These are phyloP conservation scores for Cryptosporidium parvum DNA, from an alignment of 169 alveolate species.

Conservation along the genomic window DNA sequence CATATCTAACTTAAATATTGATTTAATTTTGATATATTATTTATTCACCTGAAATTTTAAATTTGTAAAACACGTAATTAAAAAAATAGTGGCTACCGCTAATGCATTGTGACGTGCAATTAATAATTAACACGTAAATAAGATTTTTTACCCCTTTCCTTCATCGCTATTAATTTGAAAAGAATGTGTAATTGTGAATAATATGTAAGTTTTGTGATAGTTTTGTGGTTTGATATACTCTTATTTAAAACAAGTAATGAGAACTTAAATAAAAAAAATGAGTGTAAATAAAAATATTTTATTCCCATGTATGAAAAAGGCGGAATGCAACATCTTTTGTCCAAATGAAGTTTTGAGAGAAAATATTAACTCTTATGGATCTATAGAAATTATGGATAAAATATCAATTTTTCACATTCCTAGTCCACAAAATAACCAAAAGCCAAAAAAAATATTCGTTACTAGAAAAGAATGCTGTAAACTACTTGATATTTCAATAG, in stretches of 20 bases:
- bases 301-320: slow-evolving; percentile 22
- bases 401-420: slow-evolving; percentile 48
- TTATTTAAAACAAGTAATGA: neutral
- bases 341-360: neutral
- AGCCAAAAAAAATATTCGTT: slow-evolving; percentile 35
- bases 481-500: slow-evolving; percentile 44
- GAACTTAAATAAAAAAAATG: neutral
- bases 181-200: neutral
- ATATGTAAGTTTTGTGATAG: neutral
- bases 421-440: slow-evolving; percentile 37
- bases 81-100: slow-evolving; percentile 60
- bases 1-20: neutral
- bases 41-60: neutral
- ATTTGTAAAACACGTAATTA: neutral
- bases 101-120: slow-evolving; percentile 53
- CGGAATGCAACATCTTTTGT: slow-evolving; percentile 1
- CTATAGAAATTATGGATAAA: slow-evolving; percentile 18
- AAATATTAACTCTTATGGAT: neutral
- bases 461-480: slow-evolving; percentile 50
- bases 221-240: neutral
- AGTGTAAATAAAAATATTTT: neutral
- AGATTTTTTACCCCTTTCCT: neutral
- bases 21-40: neutral
- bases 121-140: slow-evolving; percentile 33
- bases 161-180: neutral